Evolutionary conservation across 2,329 filamentous ascomycete species (phyloP).

Genomic region (Drechslera avenae): DNA sequence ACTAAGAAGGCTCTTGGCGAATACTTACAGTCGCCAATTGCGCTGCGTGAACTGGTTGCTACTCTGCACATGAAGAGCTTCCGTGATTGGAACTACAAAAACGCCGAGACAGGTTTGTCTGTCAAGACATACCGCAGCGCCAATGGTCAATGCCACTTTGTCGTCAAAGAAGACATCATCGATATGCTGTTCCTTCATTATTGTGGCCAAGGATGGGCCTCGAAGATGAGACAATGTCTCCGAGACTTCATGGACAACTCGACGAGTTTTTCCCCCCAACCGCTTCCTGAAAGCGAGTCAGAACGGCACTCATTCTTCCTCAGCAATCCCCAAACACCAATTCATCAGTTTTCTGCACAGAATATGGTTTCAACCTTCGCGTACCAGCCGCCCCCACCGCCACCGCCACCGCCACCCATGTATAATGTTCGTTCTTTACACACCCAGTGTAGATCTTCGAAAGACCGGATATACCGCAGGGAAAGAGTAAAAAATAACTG

Average conservation of each 20-base stretch:
- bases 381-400: slow-evolving; percentile 4
- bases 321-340: too few relatives aligned
- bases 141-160: slow-evolving; percentile 32
- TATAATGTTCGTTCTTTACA: too few relatives aligned
- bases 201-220: slow-evolving; percentile 28
- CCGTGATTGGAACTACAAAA: slow-evolving; percentile 34
- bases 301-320: slow-evolving; percentile 32
- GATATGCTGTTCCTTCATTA: slow-evolving; percentile 37
- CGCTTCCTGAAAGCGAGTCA: slow-evolving; percentile 8
- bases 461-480: too few relatives aligned
- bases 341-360: background rate
- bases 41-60: slow-evolving; percentile 29
- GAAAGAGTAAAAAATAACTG: background rate
- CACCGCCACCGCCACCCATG: background rate
- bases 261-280: slow-evolving; percentile 6
- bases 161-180: slow-evolving; percentile 34
- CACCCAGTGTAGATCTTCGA: too few relatives aligned
- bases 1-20: slow-evolving; percentile 45
- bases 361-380: background rate
- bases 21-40: slow-evolving; percentile 31
- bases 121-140: slow-evolving; percentile 28
- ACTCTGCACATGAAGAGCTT: slow-evolving; percentile 33
- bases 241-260: background rate
- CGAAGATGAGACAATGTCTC: slow-evolving; percentile 25
- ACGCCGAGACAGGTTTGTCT: slow-evolving; percentile 25